Evolutionary conservation across 805 yeast species (phyloP), one percentile per base, ranked within the genome.

Genomic region (Isabelozyma pseudorhagii): DNA sequence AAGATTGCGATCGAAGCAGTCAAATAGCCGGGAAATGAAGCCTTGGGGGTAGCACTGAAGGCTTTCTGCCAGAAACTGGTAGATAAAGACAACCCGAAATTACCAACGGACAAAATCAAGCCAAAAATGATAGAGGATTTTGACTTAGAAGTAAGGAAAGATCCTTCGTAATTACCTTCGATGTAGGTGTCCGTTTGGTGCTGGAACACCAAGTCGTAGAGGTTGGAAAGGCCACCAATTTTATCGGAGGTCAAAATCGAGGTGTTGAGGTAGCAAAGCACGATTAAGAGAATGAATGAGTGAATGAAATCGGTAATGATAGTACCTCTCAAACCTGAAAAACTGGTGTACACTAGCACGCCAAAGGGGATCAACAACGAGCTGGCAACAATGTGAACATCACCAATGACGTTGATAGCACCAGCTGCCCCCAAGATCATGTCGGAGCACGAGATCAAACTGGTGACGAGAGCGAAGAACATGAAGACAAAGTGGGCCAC

Each of bases 321-420:
- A 3, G 83, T 79, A 7, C 82, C 77, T 50, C 74, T 77, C 38
- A 79, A 61, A 8, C 83, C 83, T 43, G 83, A 83, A 38, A 74
- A 66, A 8, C 74, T 66, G 0, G 83, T 79, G 56, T 79, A 79
- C 28, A 75, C 59, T 50, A 74, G 61, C 15, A 79, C 82, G 2
- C 69, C 69, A 57, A 64, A 63, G 36, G 65, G 67, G 47, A 63
- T 62, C 36, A 63, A 54, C 66, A 62, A 55, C 8, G 64, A 58
- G 40, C 61, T 58, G 8, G 67, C 67, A 31, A 58, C 67, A 36
- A 60, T 60, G 42, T 64, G 59, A 31, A 63, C 51, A 44, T 64
- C 60, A 10, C 67, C 67, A 46, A 64, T 61, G 14, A 62, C 56
- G 5, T 64, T 56, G 34, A 64, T 60, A 5, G 67, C 67, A 13